phyloP scores from a whole-genome alignment of 805 yeast genomes.

The Candida silvicultrix region DNA sequence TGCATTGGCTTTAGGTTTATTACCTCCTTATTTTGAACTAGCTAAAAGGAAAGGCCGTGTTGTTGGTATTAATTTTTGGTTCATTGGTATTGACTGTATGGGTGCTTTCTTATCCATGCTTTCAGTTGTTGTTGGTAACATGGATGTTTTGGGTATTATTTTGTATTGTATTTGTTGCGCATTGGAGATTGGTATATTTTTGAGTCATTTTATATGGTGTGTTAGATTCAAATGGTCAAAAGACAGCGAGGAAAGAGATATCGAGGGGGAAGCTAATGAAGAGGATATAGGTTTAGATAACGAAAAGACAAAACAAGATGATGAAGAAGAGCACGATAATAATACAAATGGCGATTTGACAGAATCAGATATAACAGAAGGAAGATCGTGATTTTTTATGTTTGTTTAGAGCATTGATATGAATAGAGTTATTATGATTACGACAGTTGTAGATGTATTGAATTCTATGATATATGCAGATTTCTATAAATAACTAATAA shows the following conservation, averaged over 20 bases:
- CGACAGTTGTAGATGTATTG: too few species aligned
- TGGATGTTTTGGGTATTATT: conserved; percentile 67
- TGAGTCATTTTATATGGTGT: conserved; percentile 59
- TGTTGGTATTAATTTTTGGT: conserved; percentile 82
- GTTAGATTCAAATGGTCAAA: conserved; percentile 27
- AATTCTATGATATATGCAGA: background rate
- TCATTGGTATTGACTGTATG: conserved; percentile 63
- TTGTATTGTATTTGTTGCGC: conserved; percentile 60
- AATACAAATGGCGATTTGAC: background rate
- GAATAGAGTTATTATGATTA: too few species aligned
- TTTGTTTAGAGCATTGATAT: too few species aligned
- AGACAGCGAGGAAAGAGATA: conserved; percentile 7
- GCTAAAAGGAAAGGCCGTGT: conserved; percentile 78
- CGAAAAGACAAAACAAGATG: background rate
- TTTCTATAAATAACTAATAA: background rate
- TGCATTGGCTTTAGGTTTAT: conserved; percentile 65
- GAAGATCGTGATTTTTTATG: background rate
- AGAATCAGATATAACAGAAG: background rate
- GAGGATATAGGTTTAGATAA: conserved; percentile 1
- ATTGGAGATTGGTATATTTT: conserved; percentile 65
- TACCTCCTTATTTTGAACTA: conserved; percentile 88
- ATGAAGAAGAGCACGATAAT: background rate
- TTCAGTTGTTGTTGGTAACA: conserved; percentile 48
- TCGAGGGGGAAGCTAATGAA: conserved; percentile 3
- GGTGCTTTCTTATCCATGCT: conserved; percentile 81